Base-by-base conservation (phyloP, 257 asterid genomes). In the Rubia yunnanensis region DNA sequence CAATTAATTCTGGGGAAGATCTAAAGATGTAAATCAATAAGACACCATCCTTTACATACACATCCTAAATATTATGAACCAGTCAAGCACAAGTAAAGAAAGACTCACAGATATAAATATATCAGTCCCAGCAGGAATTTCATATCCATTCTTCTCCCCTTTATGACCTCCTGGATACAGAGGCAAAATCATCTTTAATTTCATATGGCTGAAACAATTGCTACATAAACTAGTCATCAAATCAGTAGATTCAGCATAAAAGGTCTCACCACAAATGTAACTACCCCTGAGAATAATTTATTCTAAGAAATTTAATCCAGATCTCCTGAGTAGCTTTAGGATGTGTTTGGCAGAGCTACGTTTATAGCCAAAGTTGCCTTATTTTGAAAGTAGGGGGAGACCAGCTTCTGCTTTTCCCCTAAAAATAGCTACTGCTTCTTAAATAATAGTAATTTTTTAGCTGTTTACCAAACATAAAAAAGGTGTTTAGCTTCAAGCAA, bases 41-140 rank as follows among this genome's bases (percentile, higher is more conserved):
- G 23, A 32, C 48, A n/a, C 26, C 64, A 60, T 34, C 64, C n/a
- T 32, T 30, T 17, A 18, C 28, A 59, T 8, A 39, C 64, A 59
- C 36, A 56, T 56, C 26, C 28, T 1, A 44, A 44, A 20, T 1
- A 10, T 2, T 1, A 55, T 10, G 18, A 55, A 24, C 46, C 46
- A 38, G 46, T 38, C 46, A 38, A 38, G 10, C 3, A 15, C 18
- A 35, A 7, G 32, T n/a, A 32, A 62, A 13, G 24, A 60, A 56
- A 31, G 35, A 72, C 95, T 76, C 70, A 89, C 99, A 53, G 99
- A 89, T 70, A 92, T 60, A 70, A 92, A 92, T 39, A 92, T 58
- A 70, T 92, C 99, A 10, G 96, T 86, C 77, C 98, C 96, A 31
- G 89, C 78, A 46, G 98, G 95, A 68, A 92, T 87, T 23, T 70